Evolutionary conservation across 169 alveolate genomes (phyloP).

Genomic region (Theileria annulata): DNA sequence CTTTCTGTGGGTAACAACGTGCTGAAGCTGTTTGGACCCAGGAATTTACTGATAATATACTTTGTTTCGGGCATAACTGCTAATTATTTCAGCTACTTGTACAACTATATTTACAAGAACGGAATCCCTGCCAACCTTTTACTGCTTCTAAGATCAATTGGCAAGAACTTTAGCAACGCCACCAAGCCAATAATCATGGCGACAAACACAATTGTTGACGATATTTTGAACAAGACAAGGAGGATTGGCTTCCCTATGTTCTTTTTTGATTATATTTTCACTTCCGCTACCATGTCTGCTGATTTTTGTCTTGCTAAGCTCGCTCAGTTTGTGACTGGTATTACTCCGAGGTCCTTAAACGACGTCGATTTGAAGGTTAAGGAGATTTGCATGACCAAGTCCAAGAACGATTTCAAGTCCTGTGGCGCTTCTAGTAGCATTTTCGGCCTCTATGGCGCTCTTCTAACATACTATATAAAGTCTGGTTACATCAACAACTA

Average conservation of each 20-base stretch:
- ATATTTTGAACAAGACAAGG: slow-evolving; percentile 18
- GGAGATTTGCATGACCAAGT: slow-evolving; percentile 23
- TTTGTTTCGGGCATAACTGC: slow-evolving; percentile 48
- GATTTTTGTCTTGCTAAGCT: background rate
- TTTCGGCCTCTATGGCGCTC: slow-evolving; percentile 65
- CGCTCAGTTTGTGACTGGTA: slow-evolving; percentile 8
- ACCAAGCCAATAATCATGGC: slow-evolving; percentile 21
- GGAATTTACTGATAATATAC: slow-evolving; percentile 27
- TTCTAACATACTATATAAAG: slow-evolving; percentile 34
- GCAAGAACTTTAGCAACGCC: slow-evolving; percentile 26
- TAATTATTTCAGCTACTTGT: slow-evolving; percentile 62
- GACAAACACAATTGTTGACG: slow-evolving; percentile 43
- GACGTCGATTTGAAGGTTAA: slow-evolving; percentile 15
- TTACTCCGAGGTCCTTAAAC: background rate
- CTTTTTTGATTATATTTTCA: slow-evolving; percentile 27
- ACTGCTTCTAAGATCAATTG: slow-evolving; percentile 29
- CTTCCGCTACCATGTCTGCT: slow-evolving; percentile 12
- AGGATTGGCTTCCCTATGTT: slow-evolving; percentile 27
- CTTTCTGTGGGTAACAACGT: slow-evolving; percentile 43
- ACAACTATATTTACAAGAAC: slow-evolving; percentile 50
- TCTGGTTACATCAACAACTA: slow-evolving; percentile 24
- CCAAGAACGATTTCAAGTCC: slow-evolving; percentile 8
- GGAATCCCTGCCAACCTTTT: slow-evolving; percentile 61
- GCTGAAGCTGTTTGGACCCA: slow-evolving; percentile 31
- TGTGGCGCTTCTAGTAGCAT: slow-evolving; percentile 67